A percentile compares a stretch with the other conserved stretches of the same genome.
These are phyloP conservation scores for Neonectria sp. DNA, from an alignment of 2,329 filamentous ascomycete species.

Conservation along the genomic window DNA sequence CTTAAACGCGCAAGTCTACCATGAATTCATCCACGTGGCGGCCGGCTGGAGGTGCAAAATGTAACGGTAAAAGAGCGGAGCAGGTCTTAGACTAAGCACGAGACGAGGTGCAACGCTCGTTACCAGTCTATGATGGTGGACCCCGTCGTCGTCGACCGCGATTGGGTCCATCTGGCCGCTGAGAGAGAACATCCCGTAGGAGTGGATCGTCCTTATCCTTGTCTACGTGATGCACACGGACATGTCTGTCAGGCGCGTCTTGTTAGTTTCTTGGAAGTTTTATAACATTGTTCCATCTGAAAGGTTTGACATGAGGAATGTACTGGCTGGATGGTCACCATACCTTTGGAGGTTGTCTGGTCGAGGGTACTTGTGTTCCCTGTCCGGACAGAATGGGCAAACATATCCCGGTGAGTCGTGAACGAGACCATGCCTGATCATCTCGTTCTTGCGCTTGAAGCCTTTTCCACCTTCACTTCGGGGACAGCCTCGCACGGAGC, in stretches of 20 bases:
- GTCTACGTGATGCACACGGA: slow-evolving; percentile 91
- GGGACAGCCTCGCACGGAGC: slow-evolving; percentile 73
- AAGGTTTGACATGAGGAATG: slow-evolving; percentile 19
- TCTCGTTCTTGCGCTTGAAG: slow-evolving; percentile 81
- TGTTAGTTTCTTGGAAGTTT: slow-evolving; percentile 28
- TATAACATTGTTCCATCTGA: neutral
- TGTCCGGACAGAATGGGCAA: slow-evolving; percentile 94
- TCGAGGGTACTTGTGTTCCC: slow-evolving; percentile 94
- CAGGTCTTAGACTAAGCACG: neutral
- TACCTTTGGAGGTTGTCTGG: slow-evolving; percentile 97
- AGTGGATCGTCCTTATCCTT: slow-evolving; percentile 89
- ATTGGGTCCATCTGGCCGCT: slow-evolving; percentile 86
- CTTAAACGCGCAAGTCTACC: neutral
- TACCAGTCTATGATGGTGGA: slow-evolving; percentile 49
- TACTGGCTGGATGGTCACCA: slow-evolving; percentile 41
- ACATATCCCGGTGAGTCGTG: slow-evolving; percentile 96
- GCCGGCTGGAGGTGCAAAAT: neutral
- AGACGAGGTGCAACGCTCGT: neutral
- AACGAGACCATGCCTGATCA: slow-evolving; percentile 86
- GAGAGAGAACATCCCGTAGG: slow-evolving; percentile 86
- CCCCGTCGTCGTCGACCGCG: slow-evolving; percentile 83
- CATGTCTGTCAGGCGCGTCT: slow-evolving; percentile 74
- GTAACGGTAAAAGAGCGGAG: neutral
- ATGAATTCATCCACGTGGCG: neutral
- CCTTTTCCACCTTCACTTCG: slow-evolving; percentile 76